Percentiles rank a stretch among this genome's conserved stretches.
Conservation (phyloP, 257 asterid species). For the Solanum rostratum region DNA sequence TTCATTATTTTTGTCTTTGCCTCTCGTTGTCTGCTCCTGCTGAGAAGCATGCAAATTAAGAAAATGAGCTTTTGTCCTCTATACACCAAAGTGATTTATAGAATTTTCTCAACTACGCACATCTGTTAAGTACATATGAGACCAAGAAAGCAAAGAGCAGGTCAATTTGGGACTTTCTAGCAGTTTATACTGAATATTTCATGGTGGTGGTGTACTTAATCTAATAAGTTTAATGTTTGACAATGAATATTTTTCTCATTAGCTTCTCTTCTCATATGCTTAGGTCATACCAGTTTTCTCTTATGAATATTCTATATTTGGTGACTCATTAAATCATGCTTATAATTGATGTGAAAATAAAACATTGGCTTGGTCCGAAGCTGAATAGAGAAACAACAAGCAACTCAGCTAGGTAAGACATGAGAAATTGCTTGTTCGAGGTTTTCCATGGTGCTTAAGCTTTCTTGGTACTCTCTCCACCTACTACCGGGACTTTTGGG, state of each 20-base stretch:
- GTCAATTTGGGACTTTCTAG: not conserved
- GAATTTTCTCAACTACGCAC: not conserved
- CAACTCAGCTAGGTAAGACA: not conserved
- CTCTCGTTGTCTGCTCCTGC: not conserved
- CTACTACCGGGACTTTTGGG: not conserved
- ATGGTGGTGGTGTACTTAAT: not conserved
- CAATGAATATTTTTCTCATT: not conserved
- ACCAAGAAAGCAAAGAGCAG: not conserved
- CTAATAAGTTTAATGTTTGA: not conserved
- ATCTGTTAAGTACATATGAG: not conserved
- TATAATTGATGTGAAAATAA: not conserved
- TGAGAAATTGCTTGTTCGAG: not conserved
- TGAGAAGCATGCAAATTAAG: not conserved
- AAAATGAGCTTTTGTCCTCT: not conserved
- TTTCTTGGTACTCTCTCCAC: not conserved
- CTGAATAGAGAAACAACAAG: not conserved
- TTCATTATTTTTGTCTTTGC: not conserved
- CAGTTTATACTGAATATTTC: not conserved
- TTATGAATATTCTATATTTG: not conserved
- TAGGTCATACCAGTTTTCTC: not conserved
- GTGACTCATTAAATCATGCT: not conserved
- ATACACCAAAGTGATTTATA: not conserved
- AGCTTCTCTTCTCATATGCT: not conserved
- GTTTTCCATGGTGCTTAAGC: not conserved
- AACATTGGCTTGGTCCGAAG: not conserved